Conservation (phyloP, 257 asterid species). For the Jacaranda copaia region DNA sequence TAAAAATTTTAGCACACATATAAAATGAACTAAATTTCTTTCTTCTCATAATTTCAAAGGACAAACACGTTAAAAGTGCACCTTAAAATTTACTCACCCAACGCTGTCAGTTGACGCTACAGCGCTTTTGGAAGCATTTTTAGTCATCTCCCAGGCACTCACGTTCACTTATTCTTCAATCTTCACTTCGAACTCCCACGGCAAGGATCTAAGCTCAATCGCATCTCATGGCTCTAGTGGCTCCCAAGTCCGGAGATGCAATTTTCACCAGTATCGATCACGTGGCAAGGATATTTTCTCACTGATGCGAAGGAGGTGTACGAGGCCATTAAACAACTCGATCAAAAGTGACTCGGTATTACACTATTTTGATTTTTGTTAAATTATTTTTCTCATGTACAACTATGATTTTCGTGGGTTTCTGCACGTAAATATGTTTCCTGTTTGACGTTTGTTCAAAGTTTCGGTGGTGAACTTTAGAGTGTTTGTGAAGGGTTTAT, state of each 20-base stretch:
- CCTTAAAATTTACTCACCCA: no score
- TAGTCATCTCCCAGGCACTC: background rate
- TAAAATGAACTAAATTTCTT: no score
- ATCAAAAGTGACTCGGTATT: conserved; percentile 69
- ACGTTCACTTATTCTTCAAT: background rate
- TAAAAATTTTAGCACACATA: no score
- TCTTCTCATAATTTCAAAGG: no score
- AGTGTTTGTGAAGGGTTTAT: conserved; percentile 68
- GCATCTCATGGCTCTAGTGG: conserved; percentile 34
- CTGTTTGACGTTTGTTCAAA: background rate
- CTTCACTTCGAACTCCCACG: background rate
- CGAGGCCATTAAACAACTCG: conserved; percentile 97
- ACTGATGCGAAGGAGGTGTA: conserved; percentile 99
- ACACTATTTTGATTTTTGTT: background rate
- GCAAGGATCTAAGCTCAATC: conserved; percentile 12
- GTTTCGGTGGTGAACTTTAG: conserved; percentile 11
- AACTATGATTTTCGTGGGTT: background rate
- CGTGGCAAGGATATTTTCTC: conserved; percentile 41
- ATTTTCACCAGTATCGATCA: conserved; percentile 50
- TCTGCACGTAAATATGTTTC: background rate
- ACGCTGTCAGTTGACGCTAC: no score
- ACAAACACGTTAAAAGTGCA: no score
- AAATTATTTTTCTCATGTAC: background rate
- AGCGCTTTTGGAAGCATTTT: no score
- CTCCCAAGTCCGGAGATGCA: conserved; percentile 51